phyloP scores from a whole-genome alignment of 495 filamentous ascomycete genomes.

The Wilcoxina mikolae region DNA sequence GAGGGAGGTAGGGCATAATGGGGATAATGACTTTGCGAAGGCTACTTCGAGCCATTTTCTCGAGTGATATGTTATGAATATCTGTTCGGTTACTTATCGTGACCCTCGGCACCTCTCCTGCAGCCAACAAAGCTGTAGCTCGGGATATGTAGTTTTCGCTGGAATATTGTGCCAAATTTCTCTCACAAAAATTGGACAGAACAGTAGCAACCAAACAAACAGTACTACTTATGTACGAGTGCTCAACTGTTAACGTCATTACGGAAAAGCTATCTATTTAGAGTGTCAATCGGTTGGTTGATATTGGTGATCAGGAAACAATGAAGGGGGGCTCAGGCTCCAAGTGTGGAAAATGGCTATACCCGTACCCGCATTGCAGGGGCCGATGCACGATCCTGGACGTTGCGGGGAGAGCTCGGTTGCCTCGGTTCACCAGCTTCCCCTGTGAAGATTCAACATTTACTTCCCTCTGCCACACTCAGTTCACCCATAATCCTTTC shows the following conservation, averaged over 20 bases:
- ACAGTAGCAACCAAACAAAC: neutral
- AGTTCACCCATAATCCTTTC: neutral
- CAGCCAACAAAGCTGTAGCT: neutral
- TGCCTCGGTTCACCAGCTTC: conserved; percentile 33
- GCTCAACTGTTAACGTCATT: neutral
- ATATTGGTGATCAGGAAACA: neutral
- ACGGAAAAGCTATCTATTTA: no score
- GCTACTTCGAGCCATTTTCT: neutral
- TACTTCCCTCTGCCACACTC: neutral
- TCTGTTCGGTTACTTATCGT: neutral
- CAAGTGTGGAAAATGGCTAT: neutral
- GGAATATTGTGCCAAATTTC: neutral
- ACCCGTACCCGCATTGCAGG: neutral
- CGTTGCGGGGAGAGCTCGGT: neutral
- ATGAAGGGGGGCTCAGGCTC: neutral
- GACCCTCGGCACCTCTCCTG: neutral
- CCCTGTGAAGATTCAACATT: neutral
- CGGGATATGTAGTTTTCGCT: neutral
- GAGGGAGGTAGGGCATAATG: no score
- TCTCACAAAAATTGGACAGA: neutral
- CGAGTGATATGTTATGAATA: neutral
- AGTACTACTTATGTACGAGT: neutral
- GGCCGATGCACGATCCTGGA: neutral
- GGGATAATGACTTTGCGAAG: neutral
- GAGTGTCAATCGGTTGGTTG: neutral